Evolutionary conservation across 139 green algal genomes (phyloP).

Genomic region (Diplosphaera chodatii): DNA sequence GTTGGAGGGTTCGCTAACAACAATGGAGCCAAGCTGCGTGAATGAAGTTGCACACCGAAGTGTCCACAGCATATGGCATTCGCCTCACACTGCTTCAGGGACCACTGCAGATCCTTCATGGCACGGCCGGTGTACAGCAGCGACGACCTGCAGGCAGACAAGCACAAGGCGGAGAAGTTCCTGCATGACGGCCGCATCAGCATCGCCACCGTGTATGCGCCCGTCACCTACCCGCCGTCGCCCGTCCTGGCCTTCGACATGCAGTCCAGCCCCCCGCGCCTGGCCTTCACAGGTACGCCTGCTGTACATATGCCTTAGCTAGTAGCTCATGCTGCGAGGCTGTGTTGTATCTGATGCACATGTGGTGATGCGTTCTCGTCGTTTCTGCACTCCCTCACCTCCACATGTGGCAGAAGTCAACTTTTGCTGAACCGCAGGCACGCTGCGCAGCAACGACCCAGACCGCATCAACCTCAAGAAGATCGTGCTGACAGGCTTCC

Average conservation of each 20-base stretch:
- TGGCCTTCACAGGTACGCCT: neutral
- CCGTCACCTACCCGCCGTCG: conserved; percentile 78
- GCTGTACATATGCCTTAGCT: too few species aligned
- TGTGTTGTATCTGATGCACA: too few species aligned
- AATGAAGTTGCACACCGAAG: too few species aligned
- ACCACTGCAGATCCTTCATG: conserved; percentile 28
- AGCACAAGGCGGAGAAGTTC: conserved; percentile 93
- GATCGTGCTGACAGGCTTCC: conserved; percentile 79
- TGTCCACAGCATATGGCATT: too few species aligned
- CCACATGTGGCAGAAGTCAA: too few species aligned
- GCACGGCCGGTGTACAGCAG: conserved; percentile 59
- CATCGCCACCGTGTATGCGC: conserved; percentile 74
- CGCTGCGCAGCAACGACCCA: conserved; percentile 66
- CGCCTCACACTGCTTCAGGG: too few species aligned
- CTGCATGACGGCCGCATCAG: conserved; percentile 55
- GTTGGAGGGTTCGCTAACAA: too few species aligned
- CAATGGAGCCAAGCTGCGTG: too few species aligned
- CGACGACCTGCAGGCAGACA: conserved; percentile 73
- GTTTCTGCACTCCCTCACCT: too few species aligned
- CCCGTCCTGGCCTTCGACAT: conserved; percentile 79
- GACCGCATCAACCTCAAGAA: conserved; percentile 87
- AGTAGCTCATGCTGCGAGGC: too few species aligned
- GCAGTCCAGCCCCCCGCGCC: neutral
- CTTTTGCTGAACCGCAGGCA: conserved; percentile 27
- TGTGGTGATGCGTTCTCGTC: too few species aligned